phyloP scores from a whole-genome alignment of 306 rosid species.

The Senna tora region DNA sequence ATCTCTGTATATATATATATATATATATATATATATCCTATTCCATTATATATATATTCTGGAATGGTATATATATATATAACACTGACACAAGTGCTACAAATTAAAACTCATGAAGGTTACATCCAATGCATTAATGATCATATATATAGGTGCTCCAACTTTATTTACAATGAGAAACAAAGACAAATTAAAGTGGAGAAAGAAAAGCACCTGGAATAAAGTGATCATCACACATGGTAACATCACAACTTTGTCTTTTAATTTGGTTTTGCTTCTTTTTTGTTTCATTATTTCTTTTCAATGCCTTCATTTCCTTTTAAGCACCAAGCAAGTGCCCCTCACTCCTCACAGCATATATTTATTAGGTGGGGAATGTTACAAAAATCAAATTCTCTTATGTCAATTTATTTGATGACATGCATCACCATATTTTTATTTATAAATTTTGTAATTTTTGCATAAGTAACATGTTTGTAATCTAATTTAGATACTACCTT shows the following conservation, averaged over 20 bases:
- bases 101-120: background rate
- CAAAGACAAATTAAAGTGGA: background rate
- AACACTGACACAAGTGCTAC: background rate
- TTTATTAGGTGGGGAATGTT: too few relatives aligned
- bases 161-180: background rate
- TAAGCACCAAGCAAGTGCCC: background rate
- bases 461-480: too few relatives aligned
- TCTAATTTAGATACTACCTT: too few relatives aligned
- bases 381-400: too few relatives aligned
- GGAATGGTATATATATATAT: background rate
- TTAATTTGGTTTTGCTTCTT: background rate
- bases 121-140: background rate
- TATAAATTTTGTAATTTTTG: too few relatives aligned
- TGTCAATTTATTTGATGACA: too few relatives aligned
- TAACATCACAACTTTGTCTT: constrained; percentile 3
- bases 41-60: background rate
- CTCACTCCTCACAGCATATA: too few relatives aligned
- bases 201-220: background rate
- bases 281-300: background rate
- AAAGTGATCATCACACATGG: background rate
- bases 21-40: too few relatives aligned
- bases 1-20: background rate
- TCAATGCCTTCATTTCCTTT: background rate
- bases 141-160: background rate
- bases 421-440: too few relatives aligned